A percentile compares a stretch with the other conserved stretches of the same genome.
phyloP scores from a whole-genome alignment of 176 grass and related monocot species.

The Aegilops longissima region DNA sequence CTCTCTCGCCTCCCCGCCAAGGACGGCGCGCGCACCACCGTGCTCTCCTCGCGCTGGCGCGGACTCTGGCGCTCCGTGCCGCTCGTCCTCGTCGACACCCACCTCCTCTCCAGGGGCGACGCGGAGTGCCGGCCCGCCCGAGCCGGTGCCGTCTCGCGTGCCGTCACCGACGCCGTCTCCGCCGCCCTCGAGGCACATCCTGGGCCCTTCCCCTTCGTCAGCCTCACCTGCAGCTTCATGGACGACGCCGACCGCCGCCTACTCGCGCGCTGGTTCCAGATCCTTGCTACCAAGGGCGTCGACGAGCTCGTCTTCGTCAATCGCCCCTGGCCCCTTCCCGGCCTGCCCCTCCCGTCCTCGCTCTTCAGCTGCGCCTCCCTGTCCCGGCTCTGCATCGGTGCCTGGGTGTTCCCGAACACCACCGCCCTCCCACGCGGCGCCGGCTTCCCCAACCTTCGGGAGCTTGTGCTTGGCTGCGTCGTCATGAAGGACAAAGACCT shows the following conservation, averaged over 20 bases:
- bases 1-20: conserved; percentile 1
- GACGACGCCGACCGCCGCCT: not conserved
- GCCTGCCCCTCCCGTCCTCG: not conserved
- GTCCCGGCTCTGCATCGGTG: conserved; percentile 10
- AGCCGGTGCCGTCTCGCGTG: not conserved
- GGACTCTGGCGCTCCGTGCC: not conserved
- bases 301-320: not conserved
- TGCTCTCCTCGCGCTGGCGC: conserved; percentile 16
- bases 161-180: not conserved
- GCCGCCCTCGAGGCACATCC: not conserved
- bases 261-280: conserved; percentile 12
- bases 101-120: not conserved
- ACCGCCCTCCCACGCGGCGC: not conserved
- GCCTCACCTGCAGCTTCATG: not conserved
- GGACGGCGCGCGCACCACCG: not conserved
- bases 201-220: not conserved
- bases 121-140: not conserved
- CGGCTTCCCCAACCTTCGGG: conserved; percentile 11
- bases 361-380: conserved; percentile 16
- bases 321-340: not conserved
- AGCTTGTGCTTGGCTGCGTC: not conserved
- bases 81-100: conserved; percentile 9
- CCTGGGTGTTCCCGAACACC: conserved; percentile 23
- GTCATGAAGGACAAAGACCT: conserved; percentile 11
- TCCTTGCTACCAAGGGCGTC: conserved; percentile 10